These are phyloP conservation scores for Helicocarpus griseus DNA, from an alignment of 2,329 filamentous ascomycete species.

Conservation along the genomic window DNA sequence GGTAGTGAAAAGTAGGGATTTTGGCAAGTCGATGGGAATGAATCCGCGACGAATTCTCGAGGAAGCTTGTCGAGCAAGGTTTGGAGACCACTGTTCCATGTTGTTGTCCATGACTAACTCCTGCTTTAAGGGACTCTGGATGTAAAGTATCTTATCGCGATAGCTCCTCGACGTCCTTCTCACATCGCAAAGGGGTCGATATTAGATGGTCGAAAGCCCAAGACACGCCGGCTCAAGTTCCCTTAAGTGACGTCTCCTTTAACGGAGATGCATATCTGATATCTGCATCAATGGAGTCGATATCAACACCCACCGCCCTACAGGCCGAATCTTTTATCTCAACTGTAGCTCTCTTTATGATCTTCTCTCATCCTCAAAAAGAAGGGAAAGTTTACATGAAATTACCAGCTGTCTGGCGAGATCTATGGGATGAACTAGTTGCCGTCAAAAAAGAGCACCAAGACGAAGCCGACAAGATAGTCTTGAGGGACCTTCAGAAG, in stretches of 20 bases:
- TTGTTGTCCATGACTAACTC: conserved; percentile 3
- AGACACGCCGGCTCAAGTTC: conserved; percentile 36
- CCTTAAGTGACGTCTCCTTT: conserved; percentile 34
- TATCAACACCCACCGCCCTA: conserved; percentile 63
- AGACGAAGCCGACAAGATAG: conserved; percentile 60
- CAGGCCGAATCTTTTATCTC: conserved; percentile 85
- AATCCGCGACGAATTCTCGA: conserved; percentile 69
- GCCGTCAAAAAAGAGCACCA: conserved; percentile 59
- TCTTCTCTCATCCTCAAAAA: conserved; percentile 67
- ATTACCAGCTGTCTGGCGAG: conserved; percentile 70
- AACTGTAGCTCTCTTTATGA: conserved; percentile 68
- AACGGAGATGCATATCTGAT: conserved; percentile 39
- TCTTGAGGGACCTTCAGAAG: conserved; percentile 53
- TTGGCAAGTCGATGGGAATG: conserved; percentile 72
- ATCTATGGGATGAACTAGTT: conserved; percentile 73
- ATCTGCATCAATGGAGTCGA: conserved; percentile 60
- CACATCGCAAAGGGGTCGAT: conserved; percentile 63
- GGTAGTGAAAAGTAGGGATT: conserved; percentile 59
- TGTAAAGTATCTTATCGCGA: conserved; percentile 58
- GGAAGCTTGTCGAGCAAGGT: conserved; percentile 78
- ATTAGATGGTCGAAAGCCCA: conserved; percentile 74
- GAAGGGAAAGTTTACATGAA: conserved; percentile 79
- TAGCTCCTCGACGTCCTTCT: conserved; percentile 64
- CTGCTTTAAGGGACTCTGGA: conserved; percentile 51
- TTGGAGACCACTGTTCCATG: conserved; percentile 8